Evolutionary conservation across 2,329 filamentous ascomycete species (phyloP).

Genomic region (Monosporascus sp.): DNA sequence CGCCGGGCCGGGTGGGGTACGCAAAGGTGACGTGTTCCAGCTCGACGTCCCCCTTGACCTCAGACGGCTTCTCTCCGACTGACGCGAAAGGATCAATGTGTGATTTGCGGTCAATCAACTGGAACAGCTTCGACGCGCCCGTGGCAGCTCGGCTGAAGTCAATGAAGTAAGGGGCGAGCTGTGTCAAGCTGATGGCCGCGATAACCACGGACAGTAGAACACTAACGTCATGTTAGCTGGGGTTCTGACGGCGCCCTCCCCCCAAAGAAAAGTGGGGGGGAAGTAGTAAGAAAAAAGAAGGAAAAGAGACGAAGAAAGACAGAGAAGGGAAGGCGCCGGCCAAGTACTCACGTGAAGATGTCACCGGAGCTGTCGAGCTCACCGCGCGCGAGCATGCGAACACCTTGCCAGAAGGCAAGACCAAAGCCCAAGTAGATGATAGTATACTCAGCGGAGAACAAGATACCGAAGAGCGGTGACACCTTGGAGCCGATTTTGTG

Average conservation of each 20-base stretch:
- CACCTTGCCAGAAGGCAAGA: conserved; percentile 40
- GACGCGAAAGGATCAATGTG: conserved; percentile 29
- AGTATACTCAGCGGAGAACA: conserved; percentile 34
- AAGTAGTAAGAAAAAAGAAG: no score
- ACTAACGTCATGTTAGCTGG: conserved; percentile 17
- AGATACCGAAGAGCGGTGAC: conserved; percentile 29
- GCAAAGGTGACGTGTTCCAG: conserved; percentile 37
- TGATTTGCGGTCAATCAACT: conserved; percentile 31
- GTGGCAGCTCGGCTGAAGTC: conserved; percentile 33
- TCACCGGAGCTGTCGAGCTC: conserved; percentile 31
- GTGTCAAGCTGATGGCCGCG: conserved; percentile 30
- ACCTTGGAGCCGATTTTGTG: conserved; percentile 32
- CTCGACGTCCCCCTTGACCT: conserved; percentile 28
- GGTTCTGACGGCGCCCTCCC: background rate
- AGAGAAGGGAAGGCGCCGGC: background rate
- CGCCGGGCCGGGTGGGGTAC: conserved; percentile 39
- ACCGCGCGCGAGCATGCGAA: conserved; percentile 30
- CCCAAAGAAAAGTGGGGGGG: no score
- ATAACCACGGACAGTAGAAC: conserved; percentile 35
- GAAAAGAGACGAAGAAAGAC: background rate
- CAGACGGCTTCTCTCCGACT: conserved; percentile 22
- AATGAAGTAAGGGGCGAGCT: conserved; percentile 31
- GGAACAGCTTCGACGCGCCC: conserved; percentile 30
- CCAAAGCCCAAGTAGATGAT: conserved; percentile 37
- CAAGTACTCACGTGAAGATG: conserved; percentile 30